phyloP scores from a whole-genome alignment of 495 filamentous ascomycete genomes.

The Hypoxylon crocopeplum region DNA sequence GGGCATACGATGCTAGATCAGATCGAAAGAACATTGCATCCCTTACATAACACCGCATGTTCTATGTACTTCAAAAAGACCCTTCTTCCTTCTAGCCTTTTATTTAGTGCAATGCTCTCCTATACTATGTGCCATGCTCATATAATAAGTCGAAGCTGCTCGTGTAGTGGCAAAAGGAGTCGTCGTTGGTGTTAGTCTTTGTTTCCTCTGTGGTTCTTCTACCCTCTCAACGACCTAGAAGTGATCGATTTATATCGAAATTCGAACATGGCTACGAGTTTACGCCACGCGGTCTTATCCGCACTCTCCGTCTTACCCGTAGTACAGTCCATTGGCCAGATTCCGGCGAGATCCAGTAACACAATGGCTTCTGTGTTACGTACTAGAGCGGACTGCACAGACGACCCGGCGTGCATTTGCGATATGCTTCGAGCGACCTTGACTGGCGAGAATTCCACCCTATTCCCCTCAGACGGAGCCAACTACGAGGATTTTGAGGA shows the following conservation, averaged over 20 bases:
- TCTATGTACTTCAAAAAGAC: constrained; percentile 8
- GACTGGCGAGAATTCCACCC: constrained; percentile 6
- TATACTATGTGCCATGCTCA: constrained; percentile 1
- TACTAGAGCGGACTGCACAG: not conserved
- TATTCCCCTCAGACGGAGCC: constrained; percentile 18
- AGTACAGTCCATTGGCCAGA: constrained; percentile 8
- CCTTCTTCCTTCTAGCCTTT: constrained; percentile 15
- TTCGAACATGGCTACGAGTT: constrained; percentile 17
- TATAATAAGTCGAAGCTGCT: constrained; percentile 11
- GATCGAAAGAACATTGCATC: constrained; percentile 35
- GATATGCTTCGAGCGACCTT: constrained; percentile 11
- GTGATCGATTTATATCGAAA: not conserved
- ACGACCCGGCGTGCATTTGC: constrained; percentile 16
- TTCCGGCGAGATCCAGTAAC: constrained; percentile 5
- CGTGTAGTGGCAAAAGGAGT: not conserved
- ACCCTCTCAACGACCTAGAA: not conserved
- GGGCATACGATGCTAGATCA: constrained; percentile 19
- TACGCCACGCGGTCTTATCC: constrained; percentile 19
- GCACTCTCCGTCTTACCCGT: constrained; percentile 18
- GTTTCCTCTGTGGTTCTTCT: constrained; percentile 1
- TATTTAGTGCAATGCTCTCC: constrained; percentile 1
- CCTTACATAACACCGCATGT: not conserved
- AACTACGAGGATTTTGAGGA: constrained; percentile 17
- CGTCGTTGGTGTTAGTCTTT: not conserved
- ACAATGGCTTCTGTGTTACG: constrained; percentile 1